Evolutionary conservation across 192 early-diverging fungal genomes (phyloP).

Genomic region (Gonapodya sp.): DNA sequence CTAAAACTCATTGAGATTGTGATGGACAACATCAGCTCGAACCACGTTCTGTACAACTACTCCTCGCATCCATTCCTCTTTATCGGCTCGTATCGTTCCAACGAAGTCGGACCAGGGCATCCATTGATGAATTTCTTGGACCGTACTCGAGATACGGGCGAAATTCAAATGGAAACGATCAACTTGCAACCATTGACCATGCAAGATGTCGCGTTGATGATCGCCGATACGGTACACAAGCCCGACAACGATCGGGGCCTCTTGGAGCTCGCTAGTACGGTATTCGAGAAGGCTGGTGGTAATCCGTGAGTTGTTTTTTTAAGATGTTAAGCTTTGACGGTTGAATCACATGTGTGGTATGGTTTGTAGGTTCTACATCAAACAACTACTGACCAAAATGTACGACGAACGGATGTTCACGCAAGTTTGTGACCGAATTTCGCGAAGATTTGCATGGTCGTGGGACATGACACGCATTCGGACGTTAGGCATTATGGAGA

Average conservation of each 20-base stretch:
- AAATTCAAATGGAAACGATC: not conserved
- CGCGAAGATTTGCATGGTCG: slow-evolving; percentile 8
- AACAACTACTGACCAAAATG: slow-evolving; percentile 6
- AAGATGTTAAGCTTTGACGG: not conserved
- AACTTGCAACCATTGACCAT: not conserved
- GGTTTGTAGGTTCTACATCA: not conserved
- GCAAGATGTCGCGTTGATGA: not conserved
- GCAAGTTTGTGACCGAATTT: slow-evolving; percentile 2
- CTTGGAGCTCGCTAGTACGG: not conserved
- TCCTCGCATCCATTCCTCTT: slow-evolving; percentile 10
- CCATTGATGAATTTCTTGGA: not conserved
- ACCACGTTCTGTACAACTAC: slow-evolving; percentile 5
- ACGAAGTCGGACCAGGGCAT: not conserved
- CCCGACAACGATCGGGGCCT: slow-evolving; percentile 4
- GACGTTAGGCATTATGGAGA: slow-evolving; percentile 7
- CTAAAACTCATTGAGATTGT: slow-evolving; percentile 5
- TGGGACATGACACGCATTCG: slow-evolving; percentile 6
- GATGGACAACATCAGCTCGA: slow-evolving; percentile 8
- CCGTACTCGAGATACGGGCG: not conserved
- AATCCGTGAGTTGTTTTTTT: not conserved
- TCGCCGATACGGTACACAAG: slow-evolving; percentile 8
- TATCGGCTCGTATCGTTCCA: slow-evolving; percentile 11
- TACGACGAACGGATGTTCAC: slow-evolving; percentile 6
- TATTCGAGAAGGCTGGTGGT: slow-evolving; percentile 10
- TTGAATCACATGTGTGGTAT: not conserved